A percentile compares a stretch with the other conserved stretches of the same genome.
Evolutionary conservation across 1,284 basidiomycete genomes (phyloP).

Genomic region (Leccinum pachyderme): DNA sequence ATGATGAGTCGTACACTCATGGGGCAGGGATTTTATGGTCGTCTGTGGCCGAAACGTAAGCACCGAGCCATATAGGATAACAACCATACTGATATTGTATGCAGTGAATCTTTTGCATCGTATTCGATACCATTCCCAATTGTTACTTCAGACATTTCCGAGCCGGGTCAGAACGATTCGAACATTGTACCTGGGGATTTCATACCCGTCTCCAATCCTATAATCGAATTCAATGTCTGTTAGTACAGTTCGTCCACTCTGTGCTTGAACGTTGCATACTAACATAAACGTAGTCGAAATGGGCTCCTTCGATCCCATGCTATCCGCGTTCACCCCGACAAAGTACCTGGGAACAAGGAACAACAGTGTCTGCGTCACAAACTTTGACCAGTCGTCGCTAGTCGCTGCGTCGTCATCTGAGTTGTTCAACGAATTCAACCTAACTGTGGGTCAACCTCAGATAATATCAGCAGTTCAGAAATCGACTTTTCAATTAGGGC

Average conservation of each 20-base stretch:
- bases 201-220: slow-evolving; percentile 39
- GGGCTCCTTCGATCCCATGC: slow-evolving; percentile 45
- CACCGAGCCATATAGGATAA: neutral
- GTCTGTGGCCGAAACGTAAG: slow-evolving; percentile 33
- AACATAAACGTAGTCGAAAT: slow-evolving; percentile 35
- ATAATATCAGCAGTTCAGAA: slow-evolving; percentile 23
- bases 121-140: slow-evolving; percentile 41
- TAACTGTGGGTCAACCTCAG: slow-evolving; percentile 29
- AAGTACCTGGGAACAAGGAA: slow-evolving; percentile 46
- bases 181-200: slow-evolving; percentile 18
- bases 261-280: slow-evolving; percentile 1
- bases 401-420: slow-evolving; percentile 43
- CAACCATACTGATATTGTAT: slow-evolving; percentile 1
- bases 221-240: slow-evolving; percentile 49
- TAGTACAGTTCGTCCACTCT: slow-evolving; percentile 15
- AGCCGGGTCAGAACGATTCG: slow-evolving; percentile 28
- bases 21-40: slow-evolving; percentile 39
- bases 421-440: slow-evolving; percentile 39
- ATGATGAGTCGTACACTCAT: slow-evolving; percentile 31
- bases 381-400: slow-evolving; percentile 47
- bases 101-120: slow-evolving; percentile 33
- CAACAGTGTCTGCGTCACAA: slow-evolving; percentile 41
- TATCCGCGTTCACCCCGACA: slow-evolving; percentile 45
- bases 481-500: slow-evolving; percentile 1
- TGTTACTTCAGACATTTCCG: slow-evolving; percentile 29